Percentiles rank a stretch among this genome's conserved stretches.
Evolutionary conservation across 257 asterid species (phyloP).

Genomic region (Jacaranda copaia): DNA sequence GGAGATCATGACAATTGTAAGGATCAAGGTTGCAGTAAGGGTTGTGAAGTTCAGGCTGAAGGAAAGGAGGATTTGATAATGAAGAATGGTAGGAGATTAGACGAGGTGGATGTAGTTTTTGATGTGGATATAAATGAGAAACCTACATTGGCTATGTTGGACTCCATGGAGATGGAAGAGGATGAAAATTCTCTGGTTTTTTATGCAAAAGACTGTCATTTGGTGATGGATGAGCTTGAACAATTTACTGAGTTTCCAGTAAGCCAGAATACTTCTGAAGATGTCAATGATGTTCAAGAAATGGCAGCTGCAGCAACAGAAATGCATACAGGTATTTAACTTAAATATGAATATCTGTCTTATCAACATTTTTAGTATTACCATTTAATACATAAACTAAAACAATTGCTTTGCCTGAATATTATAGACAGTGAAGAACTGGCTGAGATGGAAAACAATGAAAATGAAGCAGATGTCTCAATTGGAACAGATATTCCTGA

Average conservation of each 20-base stretch:
- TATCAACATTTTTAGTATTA: not conserved
- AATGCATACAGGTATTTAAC: slow-evolving; percentile 41
- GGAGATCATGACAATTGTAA: slow-evolving; percentile 12
- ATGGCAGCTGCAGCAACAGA: slow-evolving; percentile 31
- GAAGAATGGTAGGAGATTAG: slow-evolving; percentile 30
- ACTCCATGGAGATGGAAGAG: slow-evolving; percentile 62
- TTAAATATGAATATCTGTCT: not conserved
- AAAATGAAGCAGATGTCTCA: not conserved
- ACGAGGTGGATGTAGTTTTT: slow-evolving; percentile 29
- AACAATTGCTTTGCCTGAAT: not conserved
- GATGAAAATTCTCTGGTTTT: slow-evolving; percentile 53
- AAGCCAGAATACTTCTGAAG: not conserved
- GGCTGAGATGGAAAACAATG: not conserved
- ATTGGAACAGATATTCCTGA: not conserved
- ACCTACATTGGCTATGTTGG: slow-evolving; percentile 43
- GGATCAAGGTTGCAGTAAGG: slow-evolving; percentile 11
- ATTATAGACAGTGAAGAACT: slow-evolving; percentile 2
- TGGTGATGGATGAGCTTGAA: slow-evolving; percentile 37
- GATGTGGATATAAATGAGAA: slow-evolving; percentile 37
- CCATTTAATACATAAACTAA: not conserved
- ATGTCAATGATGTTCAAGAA: slow-evolving; percentile 26
- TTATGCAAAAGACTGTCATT: slow-evolving; percentile 46
- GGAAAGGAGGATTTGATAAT: slow-evolving; percentile 16
- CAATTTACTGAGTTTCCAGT: slow-evolving; percentile 11
- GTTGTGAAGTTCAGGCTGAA: slow-evolving; percentile 21